Evolutionary conservation across 2,329 filamentous ascomycete species (phyloP).

Genomic region (Dothideomycetes sp.): DNA sequence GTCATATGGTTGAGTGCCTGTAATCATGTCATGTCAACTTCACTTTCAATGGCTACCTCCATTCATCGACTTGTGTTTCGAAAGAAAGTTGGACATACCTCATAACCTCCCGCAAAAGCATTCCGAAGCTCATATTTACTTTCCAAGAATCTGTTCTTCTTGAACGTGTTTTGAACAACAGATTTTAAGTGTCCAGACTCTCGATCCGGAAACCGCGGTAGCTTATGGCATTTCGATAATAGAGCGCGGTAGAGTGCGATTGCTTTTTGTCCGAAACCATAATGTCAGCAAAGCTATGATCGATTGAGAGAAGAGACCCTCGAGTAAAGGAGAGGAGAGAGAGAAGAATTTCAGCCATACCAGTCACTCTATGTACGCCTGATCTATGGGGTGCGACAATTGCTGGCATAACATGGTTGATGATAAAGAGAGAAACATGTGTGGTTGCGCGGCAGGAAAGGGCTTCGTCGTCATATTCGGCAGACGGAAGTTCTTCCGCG

Average conservation of each 20-base stretch:
- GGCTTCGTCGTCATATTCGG: too few relatives aligned
- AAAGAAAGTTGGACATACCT: conserved; percentile 31
- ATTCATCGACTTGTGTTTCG: too few relatives aligned
- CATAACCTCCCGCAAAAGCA: conserved; percentile 60
- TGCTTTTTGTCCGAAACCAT: conserved; percentile 34
- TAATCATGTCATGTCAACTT: not conserved
- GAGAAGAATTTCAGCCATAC: conserved; percentile 26
- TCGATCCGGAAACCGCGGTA: conserved; percentile 14
- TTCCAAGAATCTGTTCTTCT: conserved; percentile 47
- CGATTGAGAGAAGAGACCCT: too few relatives aligned
- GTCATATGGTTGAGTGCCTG: conserved; percentile 37
- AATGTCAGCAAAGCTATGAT: too few relatives aligned
- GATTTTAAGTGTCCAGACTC: conserved; percentile 23
- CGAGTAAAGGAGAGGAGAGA: not conserved
- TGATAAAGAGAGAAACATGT: not conserved
- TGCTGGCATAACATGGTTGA: conserved; percentile 20
- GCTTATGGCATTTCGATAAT: conserved; percentile 34
- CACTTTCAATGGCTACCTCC: too few relatives aligned
- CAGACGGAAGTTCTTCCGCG: too few relatives aligned
- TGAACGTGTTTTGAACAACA: conserved; percentile 55
- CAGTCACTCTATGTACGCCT: conserved; percentile 44
- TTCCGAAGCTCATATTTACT: conserved; percentile 53
- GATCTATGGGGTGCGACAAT: conserved; percentile 37
- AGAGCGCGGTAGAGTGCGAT: conserved; percentile 66
- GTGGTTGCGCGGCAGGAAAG: too few relatives aligned